Base-by-base conservation (phyloP, 257 asterid species). In the Scutellaria galericulata region DNA sequence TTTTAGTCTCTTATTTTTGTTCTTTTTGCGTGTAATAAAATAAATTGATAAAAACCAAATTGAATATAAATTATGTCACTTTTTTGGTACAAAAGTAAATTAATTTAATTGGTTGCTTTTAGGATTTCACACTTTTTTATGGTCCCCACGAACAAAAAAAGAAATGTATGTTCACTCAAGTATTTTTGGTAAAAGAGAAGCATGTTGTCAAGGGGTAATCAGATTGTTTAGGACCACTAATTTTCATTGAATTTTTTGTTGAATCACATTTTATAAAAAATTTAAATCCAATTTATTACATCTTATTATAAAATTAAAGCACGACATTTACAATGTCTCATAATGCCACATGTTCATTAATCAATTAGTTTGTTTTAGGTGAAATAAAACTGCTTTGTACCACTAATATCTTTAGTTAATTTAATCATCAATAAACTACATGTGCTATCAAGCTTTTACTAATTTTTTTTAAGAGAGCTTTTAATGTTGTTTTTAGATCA, bases 141-240 rank as follows among this genome's bases (percentile, higher is more conserved):
- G 72, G 76, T 41, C 70, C 81, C 84, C 73, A 15, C 55, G 8
- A 27, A 11, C 62, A 12, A 41, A 42, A 66, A 70, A 75, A 7
- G 31, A 35, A 31, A 39, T 56, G 45, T 9, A 53, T 60, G 46
- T 71, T 66, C 11, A 24, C 9, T 65, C 56, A 20, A 55, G 68
- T 60, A 45, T 67, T 14, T 57, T 42, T 31, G 60, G 64, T 7
- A 22, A 39, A 64, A 60, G 55, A 46, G 70, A 39, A 63, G 45
- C 82, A 71, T 51, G 75, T 66, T 70, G 20, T 42, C 27, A 67
- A 70, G 82, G 74, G 78, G 12, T 62, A 70, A 73, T 60, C 10
- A 66, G 75, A 44, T 65, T 53, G 39, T 52, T 80, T 72, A 47
- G 72, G 7, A 12, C 50, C 63, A 14, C 8, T 42, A 11, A 10